Base-by-base conservation (phyloP, 1,284 basidiomycete species). In the Boletus holoroseus region DNA sequence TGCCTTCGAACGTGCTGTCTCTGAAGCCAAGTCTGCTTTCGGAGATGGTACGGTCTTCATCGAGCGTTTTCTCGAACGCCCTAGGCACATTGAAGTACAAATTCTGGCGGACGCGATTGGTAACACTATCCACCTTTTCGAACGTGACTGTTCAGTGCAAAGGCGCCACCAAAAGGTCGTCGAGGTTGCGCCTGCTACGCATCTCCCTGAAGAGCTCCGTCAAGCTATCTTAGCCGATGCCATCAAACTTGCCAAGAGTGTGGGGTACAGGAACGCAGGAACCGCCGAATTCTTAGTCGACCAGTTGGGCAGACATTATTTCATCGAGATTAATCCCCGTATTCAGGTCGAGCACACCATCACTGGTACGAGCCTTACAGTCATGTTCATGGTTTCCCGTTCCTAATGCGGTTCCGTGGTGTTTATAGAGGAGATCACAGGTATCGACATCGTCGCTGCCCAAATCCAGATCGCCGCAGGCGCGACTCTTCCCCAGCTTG, bases 331-430 rank as follows among this genome's bases (percentile, higher is more conserved):
- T 63, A 96, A 95, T 73, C 92, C 94, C 40, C 92, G 94, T 76
- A 96, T 97, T 64, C 94, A 98, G 71, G 94, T 98, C 72, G 94
- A 97, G 70, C 94, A 98, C 74, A 98, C 95, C 39, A 94, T 94
- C 68, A 94, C 92, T 58, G 91, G 90, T 89, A 58, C 51, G 79
- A 67, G 18, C 28, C 5, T 51, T n/a, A 9, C 42, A 22, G 5
- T 31, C 53, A 5, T 24, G 22, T 44, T 55, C 36, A 36, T 54
- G 49, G 38, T 41, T 26, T 39, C 16, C 16, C 20, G 27, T 35
- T 35, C 18, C 43, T 54, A 26, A 62, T 7, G 8, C 8, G 30
- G 1, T 15, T 39, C 3, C n/a, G 34, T 32, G 51, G 18, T 49
- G 3, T 55, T 50, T 54, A 31, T 63, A 86, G 94, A 98, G 85